Conservation (phyloP, 768 basidiomycete genomes). For the Termitomyces sp. region DNA sequence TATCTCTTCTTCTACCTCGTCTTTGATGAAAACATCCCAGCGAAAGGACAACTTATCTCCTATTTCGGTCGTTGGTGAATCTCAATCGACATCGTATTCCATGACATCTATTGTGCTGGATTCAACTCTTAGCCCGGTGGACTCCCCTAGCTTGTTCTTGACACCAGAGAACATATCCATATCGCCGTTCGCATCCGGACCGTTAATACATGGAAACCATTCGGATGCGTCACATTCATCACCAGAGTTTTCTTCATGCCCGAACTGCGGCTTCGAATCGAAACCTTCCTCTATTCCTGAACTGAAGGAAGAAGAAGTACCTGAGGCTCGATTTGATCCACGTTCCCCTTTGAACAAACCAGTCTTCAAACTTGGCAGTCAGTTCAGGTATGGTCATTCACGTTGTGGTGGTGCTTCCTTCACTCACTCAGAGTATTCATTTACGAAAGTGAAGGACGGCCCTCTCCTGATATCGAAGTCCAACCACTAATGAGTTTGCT, state of each 20-base stretch:
- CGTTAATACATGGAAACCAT: conserved; percentile 11
- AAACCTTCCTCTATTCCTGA: background rate
- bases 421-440: background rate
- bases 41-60: background rate
- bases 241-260: background rate
- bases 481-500: background rate
- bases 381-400: background rate
- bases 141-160: conserved; percentile 8
- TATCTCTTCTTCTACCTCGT: background rate
- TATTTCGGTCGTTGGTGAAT: background rate
- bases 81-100: background rate
- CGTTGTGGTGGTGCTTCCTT: background rate
- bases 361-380: background rate
- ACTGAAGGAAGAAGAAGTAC: background rate
- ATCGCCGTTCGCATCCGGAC: background rate
- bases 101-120: conserved; percentile 2
- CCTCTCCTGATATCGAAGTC: background rate
- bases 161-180: background rate
- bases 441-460: background rate
- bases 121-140: conserved; percentile 13
- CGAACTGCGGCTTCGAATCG: background rate
- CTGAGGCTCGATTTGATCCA: conserved; percentile 2
- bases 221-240: too few relatives aligned
- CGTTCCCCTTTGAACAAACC: conserved; percentile 7
- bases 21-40: background rate